These are phyloP conservation scores for Colletotrichum costaricense DNA, from an alignment of 2,329 filamentous ascomycete genomes.

Conservation along the genomic window DNA sequence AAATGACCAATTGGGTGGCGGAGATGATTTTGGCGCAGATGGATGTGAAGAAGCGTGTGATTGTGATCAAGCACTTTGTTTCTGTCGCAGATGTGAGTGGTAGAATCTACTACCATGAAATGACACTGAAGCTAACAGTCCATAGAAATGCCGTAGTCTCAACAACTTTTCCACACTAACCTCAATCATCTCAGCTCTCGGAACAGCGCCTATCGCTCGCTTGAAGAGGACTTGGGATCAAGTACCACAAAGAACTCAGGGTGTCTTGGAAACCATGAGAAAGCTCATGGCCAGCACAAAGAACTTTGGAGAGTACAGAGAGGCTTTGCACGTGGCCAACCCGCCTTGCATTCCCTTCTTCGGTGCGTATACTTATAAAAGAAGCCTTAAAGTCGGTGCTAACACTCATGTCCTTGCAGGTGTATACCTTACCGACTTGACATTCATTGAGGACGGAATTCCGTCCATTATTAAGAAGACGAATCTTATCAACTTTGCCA, in stretches of 20 bases:
- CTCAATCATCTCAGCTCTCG: constrained; percentile 95
- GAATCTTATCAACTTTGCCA: constrained; percentile 97
- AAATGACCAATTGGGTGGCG: constrained; percentile 99
- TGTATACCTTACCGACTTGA: constrained; percentile 96
- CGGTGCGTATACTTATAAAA: constrained; percentile 66
- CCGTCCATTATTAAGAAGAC: constrained; percentile 96
- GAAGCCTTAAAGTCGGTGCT: background rate
- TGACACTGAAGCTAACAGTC: constrained; percentile 39
- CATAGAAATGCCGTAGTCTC: constrained; percentile 87
- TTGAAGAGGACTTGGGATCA: constrained; percentile 94
- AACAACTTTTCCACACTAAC: constrained; percentile 99
- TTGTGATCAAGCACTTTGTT: constrained; percentile 99
- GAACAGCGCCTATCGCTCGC: constrained; percentile 93
- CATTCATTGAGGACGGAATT: constrained; percentile 98
- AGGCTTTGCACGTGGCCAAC: constrained; percentile 90
- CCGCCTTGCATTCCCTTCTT: constrained; percentile 99
- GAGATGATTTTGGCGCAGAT: constrained; percentile 97
- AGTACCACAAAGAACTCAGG: constrained; percentile 85
- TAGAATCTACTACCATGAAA: constrained; percentile 39
- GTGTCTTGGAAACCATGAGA: constrained; percentile 89
- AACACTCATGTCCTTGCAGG: constrained; percentile 59
- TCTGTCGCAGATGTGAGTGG: constrained; percentile 88
- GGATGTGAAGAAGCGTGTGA: constrained; percentile 94
- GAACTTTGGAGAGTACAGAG: constrained; percentile 97
- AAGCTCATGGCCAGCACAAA: constrained; percentile 96